Conservation (phyloP, 2,329 filamentous ascomycete species). For the Fragosphaeria purpurea region DNA sequence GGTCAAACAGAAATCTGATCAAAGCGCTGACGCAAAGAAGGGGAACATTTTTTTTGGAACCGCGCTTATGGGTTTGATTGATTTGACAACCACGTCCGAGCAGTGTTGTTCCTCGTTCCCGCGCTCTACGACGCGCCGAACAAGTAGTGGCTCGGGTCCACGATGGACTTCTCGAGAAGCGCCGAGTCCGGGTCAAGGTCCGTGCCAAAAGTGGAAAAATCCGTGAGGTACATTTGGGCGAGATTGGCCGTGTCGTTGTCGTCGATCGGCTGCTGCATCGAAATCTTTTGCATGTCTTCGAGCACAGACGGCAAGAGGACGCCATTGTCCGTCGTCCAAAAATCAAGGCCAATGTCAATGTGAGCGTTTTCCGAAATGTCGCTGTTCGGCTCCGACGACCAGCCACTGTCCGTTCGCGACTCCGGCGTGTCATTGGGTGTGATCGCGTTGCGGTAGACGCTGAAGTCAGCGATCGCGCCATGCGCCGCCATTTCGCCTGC, state of each 20-base stretch:
- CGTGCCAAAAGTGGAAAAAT: constrained; percentile 15
- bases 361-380: constrained; percentile 47
- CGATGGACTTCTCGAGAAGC: constrained; percentile 41
- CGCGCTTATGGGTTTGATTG: too few relatives aligned
- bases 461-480: constrained; percentile 43
- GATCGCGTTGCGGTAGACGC: constrained; percentile 38
- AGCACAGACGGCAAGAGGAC: constrained; percentile 27
- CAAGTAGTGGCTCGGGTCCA: constrained; percentile 35
- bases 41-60: too few relatives aligned
- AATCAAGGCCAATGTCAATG: constrained; percentile 41
- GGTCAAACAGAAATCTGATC: too few relatives aligned
- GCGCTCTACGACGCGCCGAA: background rate
- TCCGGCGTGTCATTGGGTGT: constrained; percentile 57
- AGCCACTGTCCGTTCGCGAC: constrained; percentile 49
- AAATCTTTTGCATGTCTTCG: constrained; percentile 32
- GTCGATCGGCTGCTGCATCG: constrained; percentile 21
- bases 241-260: constrained; percentile 13
- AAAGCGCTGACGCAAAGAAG: too few relatives aligned
- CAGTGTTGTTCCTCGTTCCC: too few relatives aligned
- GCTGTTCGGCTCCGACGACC: constrained; percentile 48
- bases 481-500: constrained; percentile 30
- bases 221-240: constrained; percentile 27
- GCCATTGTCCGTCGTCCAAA: constrained; percentile 39
- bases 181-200: constrained; percentile 26
- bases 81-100: too few relatives aligned